Conservation (phyloP, 2,329 filamentous ascomycete species). For the Pseudogymnoascus sp. region DNA sequence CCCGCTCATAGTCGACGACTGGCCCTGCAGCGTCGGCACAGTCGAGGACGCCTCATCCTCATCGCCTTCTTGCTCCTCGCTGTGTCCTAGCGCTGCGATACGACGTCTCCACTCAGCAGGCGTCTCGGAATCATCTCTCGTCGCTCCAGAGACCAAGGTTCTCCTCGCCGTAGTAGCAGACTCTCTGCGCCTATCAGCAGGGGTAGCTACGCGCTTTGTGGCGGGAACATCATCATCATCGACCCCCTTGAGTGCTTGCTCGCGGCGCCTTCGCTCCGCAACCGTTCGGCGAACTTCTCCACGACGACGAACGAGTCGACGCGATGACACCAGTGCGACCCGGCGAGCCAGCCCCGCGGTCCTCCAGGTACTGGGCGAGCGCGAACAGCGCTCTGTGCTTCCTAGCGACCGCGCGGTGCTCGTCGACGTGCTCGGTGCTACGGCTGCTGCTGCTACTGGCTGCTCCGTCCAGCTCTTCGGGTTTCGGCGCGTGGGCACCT, state of each 20-base stretch:
- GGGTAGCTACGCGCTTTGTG: background rate
- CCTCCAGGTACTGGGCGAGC: slow-evolving; percentile 25
- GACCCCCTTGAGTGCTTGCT: slow-evolving; percentile 45
- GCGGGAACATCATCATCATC: slow-evolving; percentile 33
- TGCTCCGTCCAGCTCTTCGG: background rate
- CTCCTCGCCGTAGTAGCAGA: background rate
- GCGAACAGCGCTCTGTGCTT: slow-evolving; percentile 33
- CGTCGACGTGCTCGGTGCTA: slow-evolving; percentile 1
- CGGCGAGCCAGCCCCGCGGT: slow-evolving; percentile 23
- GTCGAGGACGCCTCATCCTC: slow-evolving; percentile 18
- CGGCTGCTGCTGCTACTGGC: background rate
- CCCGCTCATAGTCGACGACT: slow-evolving; percentile 24
- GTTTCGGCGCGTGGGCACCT: slow-evolving; percentile 13
- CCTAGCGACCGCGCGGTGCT: background rate
- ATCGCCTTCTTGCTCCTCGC: slow-evolving; percentile 18
- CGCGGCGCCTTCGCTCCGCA: slow-evolving; percentile 60
- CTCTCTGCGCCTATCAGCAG: slow-evolving; percentile 4
- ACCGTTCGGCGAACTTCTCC: too few relatives aligned
- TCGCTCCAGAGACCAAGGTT: slow-evolving; percentile 10
- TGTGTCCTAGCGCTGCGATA: slow-evolving; percentile 65
- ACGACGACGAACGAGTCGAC: too few relatives aligned
- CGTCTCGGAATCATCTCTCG: slow-evolving; percentile 53
- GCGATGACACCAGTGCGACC: slow-evolving; percentile 21
- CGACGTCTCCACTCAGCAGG: slow-evolving; percentile 67
- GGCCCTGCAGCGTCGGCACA: slow-evolving; percentile 27